A percentile compares a stretch with the other conserved stretches of the same genome.
Evolutionary conservation across 2,329 filamentous ascomycete species (phyloP).

Genomic region (Penicillium sumatraense): DNA sequence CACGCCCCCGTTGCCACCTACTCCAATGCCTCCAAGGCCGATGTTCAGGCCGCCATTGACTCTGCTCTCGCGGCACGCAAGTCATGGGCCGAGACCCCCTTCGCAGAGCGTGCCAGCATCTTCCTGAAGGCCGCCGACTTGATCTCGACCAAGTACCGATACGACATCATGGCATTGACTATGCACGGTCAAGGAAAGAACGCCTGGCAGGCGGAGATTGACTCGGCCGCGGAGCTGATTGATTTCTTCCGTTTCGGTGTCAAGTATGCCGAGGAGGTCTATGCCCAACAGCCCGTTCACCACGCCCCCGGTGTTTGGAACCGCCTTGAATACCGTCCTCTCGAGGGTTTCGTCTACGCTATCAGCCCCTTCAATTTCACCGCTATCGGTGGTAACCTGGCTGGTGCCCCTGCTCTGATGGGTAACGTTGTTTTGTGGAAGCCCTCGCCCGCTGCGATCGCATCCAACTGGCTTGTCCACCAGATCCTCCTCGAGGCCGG

Average conservation of each 20-base stretch:
- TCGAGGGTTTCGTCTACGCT: slow-evolving; percentile 95
- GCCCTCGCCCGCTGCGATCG: slow-evolving; percentile 85
- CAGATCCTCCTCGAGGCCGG: slow-evolving; percentile 90
- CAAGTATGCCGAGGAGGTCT: slow-evolving; percentile 88
- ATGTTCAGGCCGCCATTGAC: slow-evolving; percentile 80
- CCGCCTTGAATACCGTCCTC: slow-evolving; percentile 81
- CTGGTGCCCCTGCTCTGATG: slow-evolving; percentile 80
- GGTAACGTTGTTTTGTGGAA: slow-evolving; percentile 98
- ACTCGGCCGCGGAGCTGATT: slow-evolving; percentile 86
- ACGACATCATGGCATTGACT: slow-evolving; percentile 93
- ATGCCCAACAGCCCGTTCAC: slow-evolving; percentile 83
- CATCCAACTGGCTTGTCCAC: slow-evolving; percentile 90
- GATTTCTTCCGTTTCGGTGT: slow-evolving; percentile 95
- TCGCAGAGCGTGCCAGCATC: slow-evolving; percentile 86
- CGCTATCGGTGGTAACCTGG: slow-evolving; percentile 86
- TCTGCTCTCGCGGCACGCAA: slow-evolving; percentile 84
- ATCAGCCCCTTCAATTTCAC: slow-evolving; percentile 98
- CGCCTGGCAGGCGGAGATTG: slow-evolving; percentile 98
- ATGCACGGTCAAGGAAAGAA: slow-evolving; percentile 98
- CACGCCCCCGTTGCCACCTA: slow-evolving; percentile 82
- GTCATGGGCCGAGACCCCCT: slow-evolving; percentile 83
- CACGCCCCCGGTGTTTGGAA: slow-evolving; percentile 89
- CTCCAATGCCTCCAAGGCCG: slow-evolving; percentile 75
- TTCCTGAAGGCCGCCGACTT: slow-evolving; percentile 97
- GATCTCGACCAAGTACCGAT: slow-evolving; percentile 88